Evolutionary conservation across 352 stramenopile genomes (phyloP), one percentile per base, ranked within the genome.

Genomic region (Phytophthora megakarya): DNA sequence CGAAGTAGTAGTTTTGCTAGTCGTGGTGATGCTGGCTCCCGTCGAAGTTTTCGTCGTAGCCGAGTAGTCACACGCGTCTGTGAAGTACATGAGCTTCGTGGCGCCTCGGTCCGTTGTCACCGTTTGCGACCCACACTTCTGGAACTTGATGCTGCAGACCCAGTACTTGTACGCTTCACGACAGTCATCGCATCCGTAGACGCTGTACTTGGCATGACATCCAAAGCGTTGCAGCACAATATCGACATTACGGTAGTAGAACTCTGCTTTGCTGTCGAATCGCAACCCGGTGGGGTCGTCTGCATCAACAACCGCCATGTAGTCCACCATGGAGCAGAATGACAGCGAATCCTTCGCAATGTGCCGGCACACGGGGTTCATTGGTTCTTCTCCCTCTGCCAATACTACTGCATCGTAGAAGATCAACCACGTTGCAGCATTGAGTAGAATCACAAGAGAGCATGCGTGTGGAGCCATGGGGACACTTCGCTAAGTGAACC

Each of bases 121-220:
- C 19, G 58, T 57, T 51, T 72, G 65, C 21, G 61, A 46, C 16
- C 70, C 84, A 51, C 86, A 93, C 28, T 85, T 80, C 37, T 92
- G 86, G 60, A 95, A 92, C 53, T 93, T 91, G 70, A 88, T 85
- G 52, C 82, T 89, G 69, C 83, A 95, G 54, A 95, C 72, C 84
- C 84, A 95, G 67, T 95, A 92, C 64, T 95, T 93, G 78, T 93
- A 95, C n/a, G 86, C 86, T 23, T 93, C 86, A 9, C 84, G 81
- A 46, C 84, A 95, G 60, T 93, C 81, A 26, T 93, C 84, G 46
- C 86, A 93, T 44, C 69, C 83, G 63, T 93, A 93, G 40, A 95
- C 58, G 32, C 79, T 89, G 69, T 93, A 95, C 57, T 85, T 86
- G 40, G 72, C 80, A 53, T 89, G 83, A 43, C 86, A 95, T 1